Conservation (phyloP, 2,329 filamentous ascomycete species). For the Atkinsonella hypoxylon region DNA sequence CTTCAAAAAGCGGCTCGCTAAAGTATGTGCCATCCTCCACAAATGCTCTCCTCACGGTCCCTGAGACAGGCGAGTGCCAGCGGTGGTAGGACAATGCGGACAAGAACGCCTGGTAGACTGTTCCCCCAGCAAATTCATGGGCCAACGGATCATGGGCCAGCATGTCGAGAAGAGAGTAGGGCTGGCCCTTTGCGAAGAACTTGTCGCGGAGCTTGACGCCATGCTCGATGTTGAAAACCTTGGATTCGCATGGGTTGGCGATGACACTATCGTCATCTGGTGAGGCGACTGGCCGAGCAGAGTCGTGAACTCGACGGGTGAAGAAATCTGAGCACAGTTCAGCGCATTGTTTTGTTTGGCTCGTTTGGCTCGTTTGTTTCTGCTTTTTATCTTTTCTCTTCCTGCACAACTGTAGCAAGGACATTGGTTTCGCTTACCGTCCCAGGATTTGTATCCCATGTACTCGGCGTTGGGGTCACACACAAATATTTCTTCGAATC, state of each 20-base stretch:
- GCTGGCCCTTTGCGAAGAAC: conserved; percentile 60
- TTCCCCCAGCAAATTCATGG: conserved; percentile 46
- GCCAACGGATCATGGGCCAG: conserved; percentile 42
- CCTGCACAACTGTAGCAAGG: background rate
- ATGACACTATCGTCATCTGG: conserved; percentile 43
- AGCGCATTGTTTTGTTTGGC: no score
- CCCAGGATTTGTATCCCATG: conserved; percentile 56
- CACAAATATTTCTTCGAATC: conserved; percentile 47
- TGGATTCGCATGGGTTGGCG: conserved; percentile 53
- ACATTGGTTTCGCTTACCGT: conserved; percentile 26
- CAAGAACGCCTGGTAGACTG: conserved; percentile 60
- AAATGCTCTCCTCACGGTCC: conserved; percentile 44
- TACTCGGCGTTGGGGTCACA: conserved; percentile 43
- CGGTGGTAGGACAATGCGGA: conserved; percentile 57
- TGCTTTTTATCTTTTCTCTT: no score
- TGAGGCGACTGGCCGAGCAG: conserved; percentile 43
- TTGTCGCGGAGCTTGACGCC: conserved; percentile 42
- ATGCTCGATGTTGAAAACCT: conserved; percentile 38
- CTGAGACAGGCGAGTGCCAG: conserved; percentile 59
- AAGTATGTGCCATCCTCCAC: conserved; percentile 56
- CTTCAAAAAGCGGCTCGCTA: conserved; percentile 39
- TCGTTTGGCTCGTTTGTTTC: no score
- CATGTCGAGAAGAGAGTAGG: conserved; percentile 55
- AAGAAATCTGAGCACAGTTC: conserved; percentile 40
- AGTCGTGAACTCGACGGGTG: conserved; percentile 41